Conservation (phyloP, 2,329 filamentous ascomycete species). For the Penicillium brasilianum region DNA sequence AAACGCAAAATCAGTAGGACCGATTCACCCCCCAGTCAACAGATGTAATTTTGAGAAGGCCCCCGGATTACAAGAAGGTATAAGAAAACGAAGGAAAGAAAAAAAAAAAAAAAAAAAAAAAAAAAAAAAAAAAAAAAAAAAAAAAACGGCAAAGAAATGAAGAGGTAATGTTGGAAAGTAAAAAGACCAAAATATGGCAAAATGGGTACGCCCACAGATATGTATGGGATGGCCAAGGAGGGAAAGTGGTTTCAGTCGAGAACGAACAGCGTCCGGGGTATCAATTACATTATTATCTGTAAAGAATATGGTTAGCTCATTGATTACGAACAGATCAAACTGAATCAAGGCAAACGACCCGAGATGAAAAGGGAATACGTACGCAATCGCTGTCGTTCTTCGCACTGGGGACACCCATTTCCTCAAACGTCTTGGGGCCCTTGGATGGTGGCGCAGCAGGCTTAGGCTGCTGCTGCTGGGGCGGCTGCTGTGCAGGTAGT, state of each 20-base stretch:
- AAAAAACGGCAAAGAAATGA: constrained; percentile 1
- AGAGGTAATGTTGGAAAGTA: neutral
- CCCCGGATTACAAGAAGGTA: constrained; percentile 20
- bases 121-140: neutral
- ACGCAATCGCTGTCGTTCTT: constrained; percentile 93
- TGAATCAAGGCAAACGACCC: neutral
- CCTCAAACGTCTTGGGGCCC: constrained; percentile 94
- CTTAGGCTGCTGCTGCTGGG: constrained; percentile 22
- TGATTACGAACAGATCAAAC: neutral
- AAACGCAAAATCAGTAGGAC: neutral
- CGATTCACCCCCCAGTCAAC: constrained; percentile 23
- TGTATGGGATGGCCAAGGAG: constrained; percentile 5
- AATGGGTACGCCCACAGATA: constrained; percentile 21
- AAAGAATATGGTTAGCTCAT: constrained; percentile 25
- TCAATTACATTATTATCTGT: constrained; percentile 52
- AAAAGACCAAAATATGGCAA: constrained; percentile 22
- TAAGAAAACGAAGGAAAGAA: neutral
- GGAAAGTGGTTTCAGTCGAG: constrained; percentile 9
- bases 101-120: neutral
- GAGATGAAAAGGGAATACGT: constrained; percentile 46
- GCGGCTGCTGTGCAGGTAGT: constrained; percentile 45
- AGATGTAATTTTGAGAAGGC: constrained; percentile 13
- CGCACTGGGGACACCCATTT: constrained; percentile 89
- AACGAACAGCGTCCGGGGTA: constrained; percentile 37
- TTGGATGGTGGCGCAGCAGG: constrained; percentile 48